Percentiles rank a stretch among this genome's conserved stretches.
These are phyloP conservation scores for Heterococcus sp. DNA, from an alignment of 108 stramenopile genomes.

Conservation along the genomic window DNA sequence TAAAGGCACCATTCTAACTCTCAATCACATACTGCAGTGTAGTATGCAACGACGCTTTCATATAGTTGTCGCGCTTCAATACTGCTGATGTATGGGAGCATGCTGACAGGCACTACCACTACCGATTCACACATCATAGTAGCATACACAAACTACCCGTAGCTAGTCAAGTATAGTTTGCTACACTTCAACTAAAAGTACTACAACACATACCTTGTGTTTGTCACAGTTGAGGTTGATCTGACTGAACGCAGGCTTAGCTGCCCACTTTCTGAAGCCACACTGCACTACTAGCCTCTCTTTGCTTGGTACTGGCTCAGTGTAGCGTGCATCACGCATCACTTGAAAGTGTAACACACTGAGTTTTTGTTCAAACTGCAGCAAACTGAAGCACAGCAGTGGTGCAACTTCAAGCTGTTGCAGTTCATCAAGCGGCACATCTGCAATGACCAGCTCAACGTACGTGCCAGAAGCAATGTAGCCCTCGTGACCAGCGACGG, in stretches of 20 bases:
- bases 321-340: slow-evolving; percentile 53
- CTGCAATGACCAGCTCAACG: slow-evolving; percentile 74
- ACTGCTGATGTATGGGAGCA: too few species aligned
- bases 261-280: slow-evolving; percentile 87
- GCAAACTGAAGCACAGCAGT: slow-evolving; percentile 72
- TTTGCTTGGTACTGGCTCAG: slow-evolving; percentile 36
- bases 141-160: too few species aligned
- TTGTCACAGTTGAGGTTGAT: slow-evolving; percentile 94
- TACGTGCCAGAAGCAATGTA: slow-evolving; percentile 80
- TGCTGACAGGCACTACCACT: too few species aligned
- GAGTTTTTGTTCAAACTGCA: slow-evolving; percentile 91
- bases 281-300: slow-evolving; percentile 82
- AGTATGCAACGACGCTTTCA: too few species aligned
- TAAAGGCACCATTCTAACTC: too few species aligned
- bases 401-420: slow-evolving; percentile 51
- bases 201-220: too few species aligned
- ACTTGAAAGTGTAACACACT: slow-evolving; percentile 92
- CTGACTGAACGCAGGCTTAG: slow-evolving; percentile 88
- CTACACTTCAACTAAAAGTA: too few species aligned
- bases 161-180: too few species aligned
- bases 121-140: too few species aligned
- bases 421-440: slow-evolving; percentile 61
- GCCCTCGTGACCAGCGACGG: slow-evolving; percentile 60
- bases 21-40: too few species aligned
- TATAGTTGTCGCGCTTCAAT: too few species aligned